Conservation (phyloP, 1,284 basidiomycete species). For the Ganoderma lingzhi region DNA sequence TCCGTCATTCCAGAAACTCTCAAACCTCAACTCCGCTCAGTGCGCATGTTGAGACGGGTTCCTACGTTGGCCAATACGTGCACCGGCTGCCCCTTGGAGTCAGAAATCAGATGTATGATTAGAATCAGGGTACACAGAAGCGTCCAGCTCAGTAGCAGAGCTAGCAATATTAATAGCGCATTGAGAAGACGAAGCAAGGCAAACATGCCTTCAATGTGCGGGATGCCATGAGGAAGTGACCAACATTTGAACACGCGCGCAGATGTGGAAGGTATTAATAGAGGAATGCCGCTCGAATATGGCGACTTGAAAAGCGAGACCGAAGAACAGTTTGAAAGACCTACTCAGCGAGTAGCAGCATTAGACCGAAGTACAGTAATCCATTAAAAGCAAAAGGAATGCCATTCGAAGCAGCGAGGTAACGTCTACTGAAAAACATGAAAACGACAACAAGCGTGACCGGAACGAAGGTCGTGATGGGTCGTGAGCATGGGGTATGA, state of each 20-base stretch:
- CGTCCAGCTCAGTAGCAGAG: not conserved
- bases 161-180: not conserved
- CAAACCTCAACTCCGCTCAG: not conserved
- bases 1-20: not conserved
- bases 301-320: not conserved
- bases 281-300: not conserved
- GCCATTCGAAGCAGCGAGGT: constrained; percentile 1
- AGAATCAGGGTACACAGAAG: not conserved
- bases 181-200: no score
- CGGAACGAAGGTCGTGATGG: constrained; percentile 20
- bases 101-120: not conserved
- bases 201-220: no score
- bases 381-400: not conserved
- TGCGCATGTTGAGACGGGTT: not conserved
- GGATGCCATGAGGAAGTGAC: no score
- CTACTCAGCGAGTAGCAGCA: not conserved
- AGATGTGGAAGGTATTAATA: not conserved
- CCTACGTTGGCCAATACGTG: not conserved
- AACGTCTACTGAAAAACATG: constrained; percentile 1
- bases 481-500: constrained; percentile 31
- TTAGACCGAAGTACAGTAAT: not conserved
- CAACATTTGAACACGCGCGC: no score
- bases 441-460: constrained; percentile 3
- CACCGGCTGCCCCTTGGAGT: not conserved
- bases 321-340: not conserved